Base-by-base conservation (phyloP, 805 yeast genomes). In the Zygotorulaspora sp. region DNA sequence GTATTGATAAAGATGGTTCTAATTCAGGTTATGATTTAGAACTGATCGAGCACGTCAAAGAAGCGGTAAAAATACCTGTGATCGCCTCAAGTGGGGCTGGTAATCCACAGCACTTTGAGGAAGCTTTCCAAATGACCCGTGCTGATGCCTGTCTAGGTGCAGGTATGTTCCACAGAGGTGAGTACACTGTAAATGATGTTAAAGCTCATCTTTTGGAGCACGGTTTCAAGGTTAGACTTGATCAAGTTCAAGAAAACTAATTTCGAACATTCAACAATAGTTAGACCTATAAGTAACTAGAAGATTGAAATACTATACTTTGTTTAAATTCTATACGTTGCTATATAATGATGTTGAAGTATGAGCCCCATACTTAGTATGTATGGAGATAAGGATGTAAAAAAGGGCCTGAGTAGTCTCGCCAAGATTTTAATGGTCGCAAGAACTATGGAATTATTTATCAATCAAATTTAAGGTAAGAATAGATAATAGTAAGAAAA, bases 1-100 rank as follows among this genome's bases (percentile, higher is more conserved):
- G 97, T 58, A 92, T 92, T 44, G 98, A 92, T 62, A 87, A 86
- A 64, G 99, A 92, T 61, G 99, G 99, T 8, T 77, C 96, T 8
- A 94, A 92, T 58, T 80, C 89, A 15, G 99, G 99, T 0, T 92
- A 77, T 55, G 97, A 92, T 53, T 68, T 87, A 40, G 97, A 92
- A 58, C 70, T 92, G 35, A 77, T 92, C 30, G 66, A 75, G 15
- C 90, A 83, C 52, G 79, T 87, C 41, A 92, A 92, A 52, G 52
- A 67, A 2, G 79, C 83, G 0, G 95, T 87, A 5, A 66, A 68
- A 1, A 83, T 94, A 32, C 99, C 99, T 0, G 97, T 92, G 2
- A 92, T 92, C 61, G 97, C 98, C 0, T 88, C 97, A 5, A 82
- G 94, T 45, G 99, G 99, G 38, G 99, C 99, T 5, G 99, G 99